Evolutionary conservation across 2,329 filamentous ascomycete genomes (phyloP), one percentile per base, ranked within the genome.

Genomic region (Neopestalotiopsis sp.): DNA sequence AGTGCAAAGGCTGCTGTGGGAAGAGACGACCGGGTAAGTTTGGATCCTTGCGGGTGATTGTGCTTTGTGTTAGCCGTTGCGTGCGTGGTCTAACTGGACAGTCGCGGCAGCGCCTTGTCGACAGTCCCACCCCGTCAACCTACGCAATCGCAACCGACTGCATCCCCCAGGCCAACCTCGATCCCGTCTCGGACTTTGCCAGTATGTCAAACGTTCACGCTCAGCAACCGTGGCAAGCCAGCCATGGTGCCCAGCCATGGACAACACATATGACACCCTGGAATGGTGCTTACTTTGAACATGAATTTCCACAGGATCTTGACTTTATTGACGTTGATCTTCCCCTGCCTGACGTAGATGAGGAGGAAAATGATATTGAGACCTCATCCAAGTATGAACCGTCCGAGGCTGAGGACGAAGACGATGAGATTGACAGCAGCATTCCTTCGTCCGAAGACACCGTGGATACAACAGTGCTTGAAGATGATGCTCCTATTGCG

Each of bases 401-500:
- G 12, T 80, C 77, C 3, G 79, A 79, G 6, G 34, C 14, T 34
- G 74, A 72, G 14, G 74, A 71, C 3, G 67, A 71, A 10, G 70
- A 73, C 4, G 58, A 53, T 13, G 59, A 32, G 1, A 10, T 38
- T 12, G n/a, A 24, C 24, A 42, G 17, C 58, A 79, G 76, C 63
- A 72, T 71, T 6, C 71, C 72, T 28, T 69, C 70, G 0, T 75
- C 76, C 3, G 79, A 79, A 13, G 73, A 72, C 34, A 71, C 74
- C 10, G 74, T 74, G 0, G 78, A 80, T 20, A 73, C 70, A 4
- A 72, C 73, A 1, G 78, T 79, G 14, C 69, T 70, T 13, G 74
- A 74, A n/a, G 32, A 20, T 5, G 65, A 59, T 20, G n/a, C 30
- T n/a, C 28, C 53, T 6, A 17, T 20, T 4, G 49, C 17, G 5